Conservation (phyloP, 2,329 filamentous ascomycete species). For the Fusarium sp. region DNA sequence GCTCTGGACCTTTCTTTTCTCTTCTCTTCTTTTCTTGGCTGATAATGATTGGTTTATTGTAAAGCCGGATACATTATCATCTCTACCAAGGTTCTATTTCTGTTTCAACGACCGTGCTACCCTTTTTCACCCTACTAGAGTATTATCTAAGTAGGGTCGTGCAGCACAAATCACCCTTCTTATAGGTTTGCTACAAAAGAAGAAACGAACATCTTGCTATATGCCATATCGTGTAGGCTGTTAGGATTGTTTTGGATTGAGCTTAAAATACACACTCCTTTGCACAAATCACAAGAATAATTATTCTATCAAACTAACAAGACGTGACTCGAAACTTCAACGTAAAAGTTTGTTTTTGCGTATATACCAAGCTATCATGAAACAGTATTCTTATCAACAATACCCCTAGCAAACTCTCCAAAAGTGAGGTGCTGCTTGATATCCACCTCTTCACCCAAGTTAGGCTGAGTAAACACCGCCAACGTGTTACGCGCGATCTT, state of each 20-base stretch:
- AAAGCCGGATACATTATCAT: neutral
- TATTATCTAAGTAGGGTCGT: neutral
- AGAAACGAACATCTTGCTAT: neutral
- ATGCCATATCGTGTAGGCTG: neutral
- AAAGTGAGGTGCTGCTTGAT: slow-evolving; percentile 73
- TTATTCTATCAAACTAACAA: too few relatives aligned
- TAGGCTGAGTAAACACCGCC: slow-evolving; percentile 97
- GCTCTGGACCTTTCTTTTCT: neutral
- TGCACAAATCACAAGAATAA: neutral
- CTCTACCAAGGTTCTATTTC: neutral
- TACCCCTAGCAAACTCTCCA: slow-evolving; percentile 75
- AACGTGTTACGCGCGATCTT: slow-evolving; percentile 84
- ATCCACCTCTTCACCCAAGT: slow-evolving; percentile 83
- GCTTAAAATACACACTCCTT: neutral
- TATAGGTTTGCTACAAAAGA: neutral
- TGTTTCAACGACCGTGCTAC: neutral
- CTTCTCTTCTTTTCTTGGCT: neutral
- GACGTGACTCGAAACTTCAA: neutral
- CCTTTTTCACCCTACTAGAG: neutral
- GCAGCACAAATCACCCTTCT: neutral
- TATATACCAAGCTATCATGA: slow-evolving; percentile 32
- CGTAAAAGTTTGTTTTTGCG: neutral
- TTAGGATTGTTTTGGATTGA: neutral
- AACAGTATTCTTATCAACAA: slow-evolving; percentile 69
- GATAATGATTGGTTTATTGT: neutral